These are phyloP conservation scores for Colletotrichum limetticola DNA, from an alignment of 2,329 filamentous ascomycete species.

Conservation along the genomic window DNA sequence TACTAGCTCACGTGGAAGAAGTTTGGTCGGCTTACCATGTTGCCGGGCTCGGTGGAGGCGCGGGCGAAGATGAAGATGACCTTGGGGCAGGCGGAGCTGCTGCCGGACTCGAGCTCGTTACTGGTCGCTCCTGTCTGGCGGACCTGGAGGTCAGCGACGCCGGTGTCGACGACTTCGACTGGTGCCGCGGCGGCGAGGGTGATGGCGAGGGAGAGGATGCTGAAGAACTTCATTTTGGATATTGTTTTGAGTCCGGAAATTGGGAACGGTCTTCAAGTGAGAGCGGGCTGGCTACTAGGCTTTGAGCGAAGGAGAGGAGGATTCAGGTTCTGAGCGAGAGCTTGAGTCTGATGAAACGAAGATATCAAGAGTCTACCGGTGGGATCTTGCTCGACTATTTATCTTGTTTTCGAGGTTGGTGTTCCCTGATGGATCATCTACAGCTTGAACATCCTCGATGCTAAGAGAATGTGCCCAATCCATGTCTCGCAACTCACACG, in stretches of 20 bases:
- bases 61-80: slow-evolving; percentile 53
- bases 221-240: slow-evolving; percentile 38
- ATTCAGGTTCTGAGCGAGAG: slow-evolving; percentile 12
- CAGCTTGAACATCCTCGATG: not conserved
- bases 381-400: slow-evolving; percentile 7
- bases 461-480: not conserved
- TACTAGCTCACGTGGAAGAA: not conserved
- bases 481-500: not conserved
- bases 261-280: not conserved
- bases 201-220: slow-evolving; percentile 32
- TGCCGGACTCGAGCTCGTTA: slow-evolving; percentile 44
- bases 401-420: not conserved
- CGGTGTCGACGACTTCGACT: slow-evolving; percentile 17
- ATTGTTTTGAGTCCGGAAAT: not conserved
- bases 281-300: not conserved
- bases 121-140: slow-evolving; percentile 38
- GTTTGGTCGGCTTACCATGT: slow-evolving; percentile 44
- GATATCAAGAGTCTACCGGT: not conserved
- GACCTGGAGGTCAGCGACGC: slow-evolving; percentile 18
- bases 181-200: slow-evolving; percentile 34
- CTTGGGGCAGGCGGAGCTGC: slow-evolving; percentile 44
- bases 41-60: slow-evolving; percentile 51
- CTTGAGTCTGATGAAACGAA: slow-evolving; percentile 15
- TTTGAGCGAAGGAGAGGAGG: slow-evolving; percentile 20
- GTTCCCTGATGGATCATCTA: not conserved